These are phyloP conservation scores for Pythium vanterpoolii DNA, from an alignment of 352 stramenopile species.

Conservation along the genomic window DNA sequence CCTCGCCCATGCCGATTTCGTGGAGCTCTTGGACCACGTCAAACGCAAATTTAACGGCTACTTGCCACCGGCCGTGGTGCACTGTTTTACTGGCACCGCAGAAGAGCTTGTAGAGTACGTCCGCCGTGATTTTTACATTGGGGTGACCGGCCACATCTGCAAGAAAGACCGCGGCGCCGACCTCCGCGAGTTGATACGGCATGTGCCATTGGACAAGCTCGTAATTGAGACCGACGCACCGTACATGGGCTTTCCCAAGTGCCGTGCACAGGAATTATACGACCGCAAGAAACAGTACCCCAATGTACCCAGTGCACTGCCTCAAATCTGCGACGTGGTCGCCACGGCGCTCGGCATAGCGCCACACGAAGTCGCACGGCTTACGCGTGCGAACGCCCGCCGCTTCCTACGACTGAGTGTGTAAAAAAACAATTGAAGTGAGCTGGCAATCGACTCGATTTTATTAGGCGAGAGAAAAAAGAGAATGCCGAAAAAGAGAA, in stretches of 20 bases:
- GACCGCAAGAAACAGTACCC: constrained; percentile 69
- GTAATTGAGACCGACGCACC: constrained; percentile 92
- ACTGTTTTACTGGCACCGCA: constrained; percentile 89
- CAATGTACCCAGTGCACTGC: constrained; percentile 72
- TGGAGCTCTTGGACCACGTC: constrained; percentile 60
- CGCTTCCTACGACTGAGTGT: constrained; percentile 55
- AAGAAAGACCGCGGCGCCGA: constrained; percentile 62
- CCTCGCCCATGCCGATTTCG: constrained; percentile 71
- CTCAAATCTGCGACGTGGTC: constrained; percentile 52
- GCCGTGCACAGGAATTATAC: constrained; percentile 31
- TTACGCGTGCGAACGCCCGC: constrained; percentile 63
- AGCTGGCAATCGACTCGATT: background rate
- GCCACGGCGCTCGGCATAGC: constrained; percentile 41
- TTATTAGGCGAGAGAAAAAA: background rate
- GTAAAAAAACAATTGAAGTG: background rate
- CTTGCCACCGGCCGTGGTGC: constrained; percentile 68
- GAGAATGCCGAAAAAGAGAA: background rate
- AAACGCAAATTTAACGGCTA: constrained; percentile 33
- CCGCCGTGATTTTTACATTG: constrained; percentile 83
- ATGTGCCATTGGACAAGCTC: constrained; percentile 74
- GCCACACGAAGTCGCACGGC: constrained; percentile 49
- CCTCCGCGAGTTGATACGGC: constrained; percentile 49
- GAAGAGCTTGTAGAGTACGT: constrained; percentile 78
- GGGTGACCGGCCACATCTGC: constrained; percentile 89
- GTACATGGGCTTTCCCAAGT: constrained; percentile 88